Percentiles rank a stretch among this genome's conserved stretches.
phyloP scores from a whole-genome alignment of 2,329 filamentous ascomycete genomes.

The Phyllosticta paracitricarpa region DNA sequence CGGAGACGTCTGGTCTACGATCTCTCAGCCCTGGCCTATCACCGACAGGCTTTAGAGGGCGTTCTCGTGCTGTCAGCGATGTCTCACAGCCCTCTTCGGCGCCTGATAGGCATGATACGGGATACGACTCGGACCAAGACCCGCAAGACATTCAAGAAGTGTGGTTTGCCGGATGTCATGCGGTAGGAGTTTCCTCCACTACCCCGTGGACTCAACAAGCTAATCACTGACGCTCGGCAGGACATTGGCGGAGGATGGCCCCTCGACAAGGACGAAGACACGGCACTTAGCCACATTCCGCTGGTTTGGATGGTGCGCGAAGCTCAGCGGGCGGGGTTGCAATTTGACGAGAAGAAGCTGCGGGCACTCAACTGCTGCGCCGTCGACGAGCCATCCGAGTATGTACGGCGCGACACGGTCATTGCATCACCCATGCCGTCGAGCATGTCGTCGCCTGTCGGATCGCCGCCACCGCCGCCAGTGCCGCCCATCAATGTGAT shows the following conservation, averaged over 20 bases:
- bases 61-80: constrained; percentile 1
- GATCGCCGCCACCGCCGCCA: not conserved
- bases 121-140: constrained; percentile 27
- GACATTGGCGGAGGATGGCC: constrained; percentile 72
- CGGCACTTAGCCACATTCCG: constrained; percentile 56
- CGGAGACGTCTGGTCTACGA: constrained; percentile 25
- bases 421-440: not conserved
- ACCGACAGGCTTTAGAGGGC: constrained; percentile 8
- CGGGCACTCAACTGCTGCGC: constrained; percentile 54
- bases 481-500: constrained; percentile 26
- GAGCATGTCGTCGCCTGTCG: not conserved
- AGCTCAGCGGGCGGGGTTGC: constrained; percentile 54
- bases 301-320: constrained; percentile 62
- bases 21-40: constrained; percentile 23
- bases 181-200: constrained; percentile 22
- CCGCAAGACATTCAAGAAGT: constrained; percentile 70
- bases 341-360: constrained; percentile 60
- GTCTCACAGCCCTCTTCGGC: not conserved
- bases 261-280: constrained; percentile 42
- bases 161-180: constrained; percentile 72
- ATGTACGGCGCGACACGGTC: not conserved
- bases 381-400: constrained; percentile 22
- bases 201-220: not conserved
- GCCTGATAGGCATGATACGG: constrained; percentile 10
- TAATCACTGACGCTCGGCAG: constrained; percentile 3